A percentile compares a stretch with the other conserved stretches of the same genome.
These are phyloP conservation scores for Dactylonectria macrodidyma DNA, from an alignment of 2,329 filamentous ascomycete genomes.

Conservation along the genomic window DNA sequence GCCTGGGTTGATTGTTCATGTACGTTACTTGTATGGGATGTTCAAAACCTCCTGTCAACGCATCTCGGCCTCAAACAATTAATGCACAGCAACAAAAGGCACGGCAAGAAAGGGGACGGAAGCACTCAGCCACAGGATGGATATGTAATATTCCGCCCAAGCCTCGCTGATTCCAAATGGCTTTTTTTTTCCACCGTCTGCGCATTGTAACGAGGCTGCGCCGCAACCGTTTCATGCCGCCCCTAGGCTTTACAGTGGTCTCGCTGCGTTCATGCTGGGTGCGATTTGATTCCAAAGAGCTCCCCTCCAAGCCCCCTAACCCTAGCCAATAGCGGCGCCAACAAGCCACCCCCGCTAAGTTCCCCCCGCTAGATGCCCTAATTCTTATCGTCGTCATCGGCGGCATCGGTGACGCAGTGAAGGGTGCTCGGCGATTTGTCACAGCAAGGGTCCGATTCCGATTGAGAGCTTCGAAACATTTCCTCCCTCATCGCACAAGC, in stretches of 20 bases:
- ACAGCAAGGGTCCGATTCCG: slow-evolving; percentile 26
- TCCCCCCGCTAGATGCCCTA: slow-evolving; percentile 28
- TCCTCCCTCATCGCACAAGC: background rate
- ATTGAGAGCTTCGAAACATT: background rate
- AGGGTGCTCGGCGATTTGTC: slow-evolving; percentile 39
- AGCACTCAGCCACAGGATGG: background rate
- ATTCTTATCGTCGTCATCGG: slow-evolving; percentile 47
- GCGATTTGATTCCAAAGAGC: slow-evolving; percentile 10
- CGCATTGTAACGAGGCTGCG: background rate
- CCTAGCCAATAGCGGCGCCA: background rate
- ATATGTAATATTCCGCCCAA: background rate
- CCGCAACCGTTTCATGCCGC: background rate
- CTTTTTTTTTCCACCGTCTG: background rate
- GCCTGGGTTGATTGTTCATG: background rate
- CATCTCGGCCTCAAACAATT: no score
- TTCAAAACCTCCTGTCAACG: background rate
- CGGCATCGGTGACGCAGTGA: slow-evolving; percentile 39
- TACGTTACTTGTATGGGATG: background rate
- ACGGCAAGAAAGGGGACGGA: background rate
- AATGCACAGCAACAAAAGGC: no score
- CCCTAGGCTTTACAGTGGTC: background rate
- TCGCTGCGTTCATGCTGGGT: background rate
- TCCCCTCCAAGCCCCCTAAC: slow-evolving; percentile 14
- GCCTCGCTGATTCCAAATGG: slow-evolving; percentile 28
- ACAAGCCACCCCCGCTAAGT: background rate